Conservation (phyloP, 2,329 filamentous ascomycete species). For the Cadophora gregata region DNA sequence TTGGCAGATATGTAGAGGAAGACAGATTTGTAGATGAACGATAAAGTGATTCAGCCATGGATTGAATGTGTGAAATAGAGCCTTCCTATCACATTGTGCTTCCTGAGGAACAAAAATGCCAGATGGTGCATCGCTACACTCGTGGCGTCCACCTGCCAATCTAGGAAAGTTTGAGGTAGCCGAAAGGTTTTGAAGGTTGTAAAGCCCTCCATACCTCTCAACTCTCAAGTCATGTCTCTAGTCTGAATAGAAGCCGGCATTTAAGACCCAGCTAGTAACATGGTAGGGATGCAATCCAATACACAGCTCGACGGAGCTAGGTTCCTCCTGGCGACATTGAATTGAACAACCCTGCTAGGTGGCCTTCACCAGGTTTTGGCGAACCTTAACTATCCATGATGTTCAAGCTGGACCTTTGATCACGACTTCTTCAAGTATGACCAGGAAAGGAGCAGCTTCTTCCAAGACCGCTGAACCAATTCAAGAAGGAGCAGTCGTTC, state of each 20-base stretch:
- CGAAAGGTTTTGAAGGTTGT: too few species aligned
- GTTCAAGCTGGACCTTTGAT: neutral
- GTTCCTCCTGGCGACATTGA: neutral
- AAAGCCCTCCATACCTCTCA: too few species aligned
- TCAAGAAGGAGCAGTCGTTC: neutral
- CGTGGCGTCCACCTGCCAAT: too few species aligned
- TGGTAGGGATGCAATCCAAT: too few species aligned
- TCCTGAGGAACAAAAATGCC: too few species aligned
- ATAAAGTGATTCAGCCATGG: neutral
- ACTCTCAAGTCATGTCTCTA: too few species aligned
- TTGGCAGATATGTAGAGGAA: too few species aligned
- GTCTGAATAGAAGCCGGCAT: too few species aligned
- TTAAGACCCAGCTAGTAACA: neutral
- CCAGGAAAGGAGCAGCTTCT: neutral
- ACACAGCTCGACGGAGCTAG: neutral
- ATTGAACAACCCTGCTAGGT: neutral
- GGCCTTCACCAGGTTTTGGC: neutral
- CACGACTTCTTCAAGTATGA: neutral
- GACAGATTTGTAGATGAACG: neutral
- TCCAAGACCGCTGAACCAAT: neutral
- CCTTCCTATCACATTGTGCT: too few species aligned
- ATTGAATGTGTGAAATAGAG: neutral
- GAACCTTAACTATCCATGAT: neutral
- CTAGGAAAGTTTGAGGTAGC: too few species aligned
- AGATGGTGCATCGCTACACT: too few species aligned